Evolutionary conservation across 108 stramenopile genomes (phyloP).

Genomic region (Skeletonema marinoi): DNA sequence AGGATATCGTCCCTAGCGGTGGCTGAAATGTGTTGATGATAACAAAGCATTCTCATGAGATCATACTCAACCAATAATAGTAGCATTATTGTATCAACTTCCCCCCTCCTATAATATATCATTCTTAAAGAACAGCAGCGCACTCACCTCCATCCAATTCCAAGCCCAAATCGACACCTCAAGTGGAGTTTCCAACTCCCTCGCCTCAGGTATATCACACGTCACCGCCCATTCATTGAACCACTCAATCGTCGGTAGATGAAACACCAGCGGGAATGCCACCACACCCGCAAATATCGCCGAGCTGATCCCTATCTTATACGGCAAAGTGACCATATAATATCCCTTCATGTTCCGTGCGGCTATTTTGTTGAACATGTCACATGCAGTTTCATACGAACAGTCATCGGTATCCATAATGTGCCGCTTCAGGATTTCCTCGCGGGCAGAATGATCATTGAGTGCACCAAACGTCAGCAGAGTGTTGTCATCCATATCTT

Average conservation of each 20-base stretch:
- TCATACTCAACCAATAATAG: neutral
- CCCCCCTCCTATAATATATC: neutral
- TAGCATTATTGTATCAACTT: neutral
- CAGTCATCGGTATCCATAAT: slow-evolving; percentile 63
- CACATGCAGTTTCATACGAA: slow-evolving; percentile 42
- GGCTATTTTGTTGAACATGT: slow-evolving; percentile 16
- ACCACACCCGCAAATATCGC: slow-evolving; percentile 10
- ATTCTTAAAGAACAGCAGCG: too few species aligned
- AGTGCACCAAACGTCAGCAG: slow-evolving; percentile 56
- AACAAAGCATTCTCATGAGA: neutral
- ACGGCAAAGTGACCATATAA: neutral
- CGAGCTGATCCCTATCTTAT: neutral
- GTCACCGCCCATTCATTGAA: slow-evolving; percentile 46
- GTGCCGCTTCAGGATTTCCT: slow-evolving; percentile 63
- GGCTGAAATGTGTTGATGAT: slow-evolving; percentile 16
- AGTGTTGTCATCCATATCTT: slow-evolving; percentile 62
- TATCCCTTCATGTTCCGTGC: neutral
- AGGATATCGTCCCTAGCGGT: slow-evolving; percentile 65
- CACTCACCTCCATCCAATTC: slow-evolving; percentile 18
- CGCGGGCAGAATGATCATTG: slow-evolving; percentile 47
- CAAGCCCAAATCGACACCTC: slow-evolving; percentile 27
- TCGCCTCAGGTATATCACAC: slow-evolving; percentile 29
- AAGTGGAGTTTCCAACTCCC: slow-evolving; percentile 37
- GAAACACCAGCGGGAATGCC: slow-evolving; percentile 34
- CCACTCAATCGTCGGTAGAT: slow-evolving; percentile 33